Conservation (phyloP, 495 filamentous ascomycete genomes). For the Penicillium argentinense region DNA sequence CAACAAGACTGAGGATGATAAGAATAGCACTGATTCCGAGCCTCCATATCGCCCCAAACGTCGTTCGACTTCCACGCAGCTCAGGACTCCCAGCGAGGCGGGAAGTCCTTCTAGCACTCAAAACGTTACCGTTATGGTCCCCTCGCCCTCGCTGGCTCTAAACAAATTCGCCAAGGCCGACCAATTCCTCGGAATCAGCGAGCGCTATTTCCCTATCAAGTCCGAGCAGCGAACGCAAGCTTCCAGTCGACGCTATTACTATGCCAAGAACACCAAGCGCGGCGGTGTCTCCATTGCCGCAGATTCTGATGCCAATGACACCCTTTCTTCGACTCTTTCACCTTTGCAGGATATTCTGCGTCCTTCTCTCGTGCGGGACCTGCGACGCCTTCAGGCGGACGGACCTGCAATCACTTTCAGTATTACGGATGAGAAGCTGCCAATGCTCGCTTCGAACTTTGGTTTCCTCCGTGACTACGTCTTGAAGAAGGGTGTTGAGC, state of each 20-base stretch:
- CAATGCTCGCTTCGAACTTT: slow-evolving; percentile 34
- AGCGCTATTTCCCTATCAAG: neutral
- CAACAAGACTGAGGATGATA: neutral
- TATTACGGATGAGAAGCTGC: slow-evolving; percentile 22
- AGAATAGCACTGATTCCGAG: too few species aligned
- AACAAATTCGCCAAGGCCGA: neutral
- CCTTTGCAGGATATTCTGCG: neutral
- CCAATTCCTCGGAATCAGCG: neutral
- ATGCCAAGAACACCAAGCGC: neutral
- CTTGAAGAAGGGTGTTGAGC: slow-evolving; percentile 33
- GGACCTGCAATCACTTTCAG: slow-evolving; percentile 30
- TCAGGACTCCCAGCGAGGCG: neutral
- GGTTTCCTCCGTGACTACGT: slow-evolving; percentile 45
- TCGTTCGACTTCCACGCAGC: neutral
- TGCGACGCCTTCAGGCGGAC: neutral
- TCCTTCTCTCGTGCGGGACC: neutral
- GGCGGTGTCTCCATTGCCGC: slow-evolving; percentile 7
- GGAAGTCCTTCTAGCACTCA: too few species aligned
- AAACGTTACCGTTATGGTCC: neutral
- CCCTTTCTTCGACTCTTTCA: too few species aligned
- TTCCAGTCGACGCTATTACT: neutral
- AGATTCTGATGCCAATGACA: neutral
- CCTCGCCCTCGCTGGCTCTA: neutral
- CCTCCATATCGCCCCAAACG: too few species aligned
- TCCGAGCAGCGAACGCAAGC: neutral